Evolutionary conservation across 2,329 filamentous ascomycete species (phyloP).

Genomic region (Talaromyces sp.): DNA sequence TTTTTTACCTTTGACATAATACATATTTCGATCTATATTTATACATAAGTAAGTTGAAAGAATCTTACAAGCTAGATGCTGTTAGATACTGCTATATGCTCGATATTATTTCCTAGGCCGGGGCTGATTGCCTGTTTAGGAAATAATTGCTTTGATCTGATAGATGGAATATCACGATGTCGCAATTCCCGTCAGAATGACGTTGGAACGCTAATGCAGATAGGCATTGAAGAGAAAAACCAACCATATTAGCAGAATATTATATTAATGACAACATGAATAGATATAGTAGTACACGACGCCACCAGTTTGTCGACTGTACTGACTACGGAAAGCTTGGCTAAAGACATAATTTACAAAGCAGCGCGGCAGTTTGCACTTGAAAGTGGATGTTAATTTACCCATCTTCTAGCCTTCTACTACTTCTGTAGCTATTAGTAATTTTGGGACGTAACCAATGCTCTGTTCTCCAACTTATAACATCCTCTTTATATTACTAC

Average conservation of each 20-base stretch:
- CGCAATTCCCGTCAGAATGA: conserved; percentile 12
- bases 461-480: neutral
- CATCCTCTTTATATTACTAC: neutral
- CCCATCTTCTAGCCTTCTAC: neutral
- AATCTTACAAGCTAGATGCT: neutral
- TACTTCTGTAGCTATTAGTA: neutral
- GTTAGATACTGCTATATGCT: neutral
- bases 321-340: too few relatives aligned
- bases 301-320: too few relatives aligned
- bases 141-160: neutral
- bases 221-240: too few relatives aligned
- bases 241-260: too few relatives aligned
- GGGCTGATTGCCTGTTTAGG: neutral
- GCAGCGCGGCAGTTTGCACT: neutral
- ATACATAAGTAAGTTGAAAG: neutral
- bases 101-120: neutral
- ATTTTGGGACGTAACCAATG: neutral
- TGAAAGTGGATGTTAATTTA: neutral
- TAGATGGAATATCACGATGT: neutral
- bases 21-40: neutral
- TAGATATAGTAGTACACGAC: neutral
- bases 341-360: too few relatives aligned
- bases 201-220: neutral
- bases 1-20: too few relatives aligned
- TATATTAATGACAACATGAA: neutral